Conservation (phyloP, 116 monocot genomes). For the Thalassia testudinum region DNA sequence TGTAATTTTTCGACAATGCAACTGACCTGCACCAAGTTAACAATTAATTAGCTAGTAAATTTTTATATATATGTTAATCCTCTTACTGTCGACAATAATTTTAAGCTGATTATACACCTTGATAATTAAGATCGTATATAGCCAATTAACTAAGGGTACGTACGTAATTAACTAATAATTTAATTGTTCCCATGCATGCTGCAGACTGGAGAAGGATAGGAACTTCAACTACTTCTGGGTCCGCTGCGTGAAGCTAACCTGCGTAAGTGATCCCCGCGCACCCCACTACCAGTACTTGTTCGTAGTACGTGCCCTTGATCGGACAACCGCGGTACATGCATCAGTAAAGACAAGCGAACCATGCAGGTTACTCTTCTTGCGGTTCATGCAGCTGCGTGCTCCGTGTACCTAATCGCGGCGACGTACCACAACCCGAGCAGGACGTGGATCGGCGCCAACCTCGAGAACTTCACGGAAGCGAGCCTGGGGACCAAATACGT, state of each 20-base stretch:
- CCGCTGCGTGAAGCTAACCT: constrained; percentile 76
- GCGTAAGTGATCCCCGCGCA: constrained; percentile 34
- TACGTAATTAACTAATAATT: no score
- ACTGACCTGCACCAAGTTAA: no score
- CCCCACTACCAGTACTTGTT: no score
- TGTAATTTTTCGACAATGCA: no score
- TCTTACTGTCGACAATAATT: no score
- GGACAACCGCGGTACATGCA: no score
- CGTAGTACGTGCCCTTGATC: not conserved
- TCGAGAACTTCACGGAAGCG: constrained; percentile 34
- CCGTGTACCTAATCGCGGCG: constrained; percentile 69
- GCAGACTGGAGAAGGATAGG: constrained; percentile 88
- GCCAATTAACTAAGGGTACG: no score
- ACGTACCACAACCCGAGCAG: constrained; percentile 31
- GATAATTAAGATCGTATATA: no score
- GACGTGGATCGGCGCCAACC: constrained; percentile 56
- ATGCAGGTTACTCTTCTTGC: constrained; percentile 59
- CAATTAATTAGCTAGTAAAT: no score
- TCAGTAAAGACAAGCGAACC: no score
- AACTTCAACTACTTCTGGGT: constrained; percentile 87
- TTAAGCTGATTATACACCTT: no score
- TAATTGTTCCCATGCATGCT: not conserved
- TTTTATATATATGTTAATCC: no score
- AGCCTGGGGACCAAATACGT: constrained; percentile 62
- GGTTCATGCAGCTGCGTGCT: constrained; percentile 72